Base-by-base conservation (phyloP, 148 eudicot genomes). In the Chenopodium quinoa region DNA sequence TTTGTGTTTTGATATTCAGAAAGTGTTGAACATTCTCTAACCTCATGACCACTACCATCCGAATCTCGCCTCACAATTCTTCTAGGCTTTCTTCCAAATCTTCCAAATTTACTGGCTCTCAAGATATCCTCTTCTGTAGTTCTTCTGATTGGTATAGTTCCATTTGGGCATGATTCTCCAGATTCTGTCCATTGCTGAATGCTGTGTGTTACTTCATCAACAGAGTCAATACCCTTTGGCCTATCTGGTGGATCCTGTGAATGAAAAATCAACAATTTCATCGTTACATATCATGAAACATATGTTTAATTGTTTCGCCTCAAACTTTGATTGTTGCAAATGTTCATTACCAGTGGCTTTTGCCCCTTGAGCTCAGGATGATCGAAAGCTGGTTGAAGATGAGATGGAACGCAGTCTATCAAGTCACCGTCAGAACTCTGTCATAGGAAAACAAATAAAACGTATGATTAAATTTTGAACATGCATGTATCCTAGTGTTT, bases 381-480 rank as follows among this genome's bases (percentile, higher is more conserved):
- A 81, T 97, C 99, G 78, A 97, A 97, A 70, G 99, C 99, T 76
- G 99, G 98, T 80, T 97, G 99, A 79, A 92, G 97, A 89, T 97
- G 99, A 22, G 91, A 73, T 5, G 75, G 75, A 73, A 97, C 96
- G 86, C 99, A 97, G 29, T 97, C 94, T 78, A 97, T 92, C 17
- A 90, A 76, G 90, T 97, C 99, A 5, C 99, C 99, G 85, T 97
- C 99, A n/a, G 97, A 92, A 82, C 99, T 94, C 99, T 97, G 90
- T 82, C 81, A 47, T 13, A 75, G 69, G 8, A 64, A 47, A 86
- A 67, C 37, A 34, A 44, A 37, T 22, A 67, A 50, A 40, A 60
- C 16, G 71, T 78, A 80, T 44, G 67, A 71, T 29, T 4, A 58
- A 63, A 34, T 60, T 74, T 20, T 25, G 8, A 40, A 40, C 40